Evolutionary conservation across 352 stramenopile genomes (phyloP).

Genomic region (Phytophthora megakarya): DNA sequence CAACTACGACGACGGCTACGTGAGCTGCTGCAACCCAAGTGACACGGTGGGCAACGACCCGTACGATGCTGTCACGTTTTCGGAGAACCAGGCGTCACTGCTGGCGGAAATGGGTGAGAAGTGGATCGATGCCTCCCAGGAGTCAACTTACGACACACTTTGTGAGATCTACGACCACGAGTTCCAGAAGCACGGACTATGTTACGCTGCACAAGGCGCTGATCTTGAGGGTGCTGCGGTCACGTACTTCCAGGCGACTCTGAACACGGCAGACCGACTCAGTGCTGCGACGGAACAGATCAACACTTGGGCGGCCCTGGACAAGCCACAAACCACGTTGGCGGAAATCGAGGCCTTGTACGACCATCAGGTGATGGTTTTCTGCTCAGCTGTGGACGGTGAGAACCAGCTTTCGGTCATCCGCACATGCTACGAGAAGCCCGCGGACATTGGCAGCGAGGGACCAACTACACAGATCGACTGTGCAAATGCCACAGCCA

Average conservation of each 20-base stretch:
- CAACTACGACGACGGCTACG: conserved; percentile 79
- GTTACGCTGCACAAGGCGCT: conserved; percentile 60
- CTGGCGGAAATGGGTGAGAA: conserved; percentile 59
- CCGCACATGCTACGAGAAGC: conserved; percentile 70
- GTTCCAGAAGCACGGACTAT: conserved; percentile 85
- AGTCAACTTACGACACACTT: conserved; percentile 57
- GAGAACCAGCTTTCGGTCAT: conserved; percentile 72
- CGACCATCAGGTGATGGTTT: conserved; percentile 62
- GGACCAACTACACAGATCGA: conserved; percentile 57
- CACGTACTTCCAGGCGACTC: conserved; percentile 67
- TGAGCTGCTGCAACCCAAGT: conserved; percentile 71
- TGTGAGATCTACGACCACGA: conserved; percentile 87
- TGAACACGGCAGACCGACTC: conserved; percentile 54
- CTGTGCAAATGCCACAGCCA: conserved; percentile 50
- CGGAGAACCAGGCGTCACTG: conserved; percentile 46
- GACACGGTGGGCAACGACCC: conserved; percentile 61
- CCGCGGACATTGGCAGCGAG: conserved; percentile 27
- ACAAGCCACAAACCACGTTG: conserved; percentile 41
- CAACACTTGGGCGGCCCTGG: conserved; percentile 51
- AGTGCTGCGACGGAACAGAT: conserved; percentile 52
- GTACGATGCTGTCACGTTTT: conserved; percentile 55
- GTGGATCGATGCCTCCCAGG: conserved; percentile 71
- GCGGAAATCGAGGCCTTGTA: conserved; percentile 55
- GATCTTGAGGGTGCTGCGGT: conserved; percentile 57
- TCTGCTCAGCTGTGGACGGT: conserved; percentile 62